phyloP scores from a whole-genome alignment of 75 land plant genomes.

The Picea sitchensis region DNA sequence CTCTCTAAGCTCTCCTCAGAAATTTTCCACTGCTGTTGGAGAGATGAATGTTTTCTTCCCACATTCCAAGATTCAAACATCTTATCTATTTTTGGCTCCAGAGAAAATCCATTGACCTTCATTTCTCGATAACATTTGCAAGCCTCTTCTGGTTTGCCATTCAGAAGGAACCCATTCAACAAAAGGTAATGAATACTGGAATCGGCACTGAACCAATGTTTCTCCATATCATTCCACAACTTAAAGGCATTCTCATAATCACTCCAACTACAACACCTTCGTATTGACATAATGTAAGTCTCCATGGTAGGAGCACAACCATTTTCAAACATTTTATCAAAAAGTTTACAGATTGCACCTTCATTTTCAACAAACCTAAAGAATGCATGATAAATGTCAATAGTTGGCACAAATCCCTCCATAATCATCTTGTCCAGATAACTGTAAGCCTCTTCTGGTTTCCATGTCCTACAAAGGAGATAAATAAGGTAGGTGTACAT shows the following conservation, averaged over 20 bases:
- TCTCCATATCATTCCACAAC: conserved; percentile 46
- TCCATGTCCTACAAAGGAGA: conserved; percentile 44
- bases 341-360: conserved; percentile 28
- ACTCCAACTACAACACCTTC: conserved; percentile 28
- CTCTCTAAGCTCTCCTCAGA: neutral
- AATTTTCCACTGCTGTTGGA: neutral
- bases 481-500: conserved; percentile 50
- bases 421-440: conserved; percentile 37
- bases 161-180: conserved; percentile 28
- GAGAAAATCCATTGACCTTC: conserved; percentile 35
- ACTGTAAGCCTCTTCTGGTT: conserved; percentile 38
- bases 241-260: conserved; percentile 38
- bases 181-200: conserved; percentile 25
- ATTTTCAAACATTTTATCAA: conserved; percentile 35
- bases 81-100: conserved; percentile 41
- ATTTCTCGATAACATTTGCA: conserved; percentile 48
- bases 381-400: conserved; percentile 52
- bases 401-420: conserved; percentile 27
- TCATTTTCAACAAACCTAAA: conserved; percentile 20
- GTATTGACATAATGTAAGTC: conserved; percentile 38
- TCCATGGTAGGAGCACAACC: conserved; percentile 34
- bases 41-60: neutral
- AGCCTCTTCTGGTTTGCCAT: conserved; percentile 32
- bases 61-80: conserved; percentile 18
- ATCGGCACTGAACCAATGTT: conserved; percentile 20